Evolutionary conservation across 768 basidiomycete species (phyloP).

Genomic region (Agaricus blazei): DNA sequence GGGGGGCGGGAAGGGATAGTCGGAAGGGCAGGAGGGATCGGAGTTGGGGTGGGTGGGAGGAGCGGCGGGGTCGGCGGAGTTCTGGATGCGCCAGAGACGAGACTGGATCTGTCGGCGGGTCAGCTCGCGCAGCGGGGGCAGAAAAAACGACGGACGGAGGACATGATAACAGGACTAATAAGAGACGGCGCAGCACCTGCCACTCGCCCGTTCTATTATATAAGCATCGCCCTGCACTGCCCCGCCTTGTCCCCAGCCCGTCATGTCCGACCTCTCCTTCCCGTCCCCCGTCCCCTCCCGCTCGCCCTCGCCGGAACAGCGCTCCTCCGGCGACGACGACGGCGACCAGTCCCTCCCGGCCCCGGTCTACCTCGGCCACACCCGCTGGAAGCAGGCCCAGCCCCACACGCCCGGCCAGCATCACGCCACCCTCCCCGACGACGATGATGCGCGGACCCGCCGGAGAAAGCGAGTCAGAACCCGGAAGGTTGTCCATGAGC

Average conservation of each 20-base stretch:
- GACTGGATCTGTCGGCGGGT: background rate
- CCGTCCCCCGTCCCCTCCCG: too few species aligned
- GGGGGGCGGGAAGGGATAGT: slow-evolving; percentile 5
- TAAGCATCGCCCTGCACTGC: too few species aligned
- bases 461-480: too few species aligned
- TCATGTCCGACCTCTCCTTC: too few species aligned
- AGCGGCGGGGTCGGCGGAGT: background rate
- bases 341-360: background rate
- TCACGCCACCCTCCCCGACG: background rate
- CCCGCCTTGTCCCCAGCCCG: too few species aligned
- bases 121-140: too few species aligned
- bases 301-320: background rate
- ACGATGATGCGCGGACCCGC: background rate
- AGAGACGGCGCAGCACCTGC: too few species aligned
- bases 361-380: slow-evolving; percentile 7
- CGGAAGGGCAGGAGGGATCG: background rate
- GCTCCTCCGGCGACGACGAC: background rate
- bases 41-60: background rate
- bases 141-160: too few species aligned
- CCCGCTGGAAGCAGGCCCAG: slow-evolving; percentile 9
- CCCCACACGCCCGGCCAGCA: background rate
- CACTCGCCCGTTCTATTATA: too few species aligned
- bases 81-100: slow-evolving; percentile 8
- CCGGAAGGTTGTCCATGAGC: too few species aligned
- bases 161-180: too few species aligned